Evolutionary conservation across 2,329 filamentous ascomycete genomes (phyloP), one percentile per base, ranked within the genome.

Genomic region (Elsinoe australis): DNA sequence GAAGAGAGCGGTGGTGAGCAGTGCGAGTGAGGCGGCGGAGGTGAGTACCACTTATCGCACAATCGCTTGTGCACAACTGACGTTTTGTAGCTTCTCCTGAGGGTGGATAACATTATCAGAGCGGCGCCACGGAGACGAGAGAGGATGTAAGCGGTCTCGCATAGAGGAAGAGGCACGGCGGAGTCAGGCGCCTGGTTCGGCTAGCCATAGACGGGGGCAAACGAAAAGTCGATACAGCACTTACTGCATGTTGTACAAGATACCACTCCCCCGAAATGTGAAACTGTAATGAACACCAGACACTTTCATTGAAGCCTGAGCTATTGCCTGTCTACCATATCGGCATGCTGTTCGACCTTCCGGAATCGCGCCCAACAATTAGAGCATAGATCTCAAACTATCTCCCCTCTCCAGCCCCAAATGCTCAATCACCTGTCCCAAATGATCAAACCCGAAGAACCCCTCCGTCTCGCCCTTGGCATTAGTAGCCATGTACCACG

Each of bases 91-190:
- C 74, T 96, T 55, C 77, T 98, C 54, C 74, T 98, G 56, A 80
- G 92, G 64, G 92, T 98, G 46, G 92, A 98, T 71, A 92, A 96
- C 68, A 98, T 98, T 66, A 96, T 98, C 65, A 83, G 90, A 53
- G 86, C 87, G 45, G 92, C 92, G 46, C 92, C 92, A 47, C 76
- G 92, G 64, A 81, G 78, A 70, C 76, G 87, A 54, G 85, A 90
- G 67, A 78, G 85, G 59, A 82, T 84, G 75, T 86, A 71, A 71
- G 53, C 8, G 33, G 26, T 24, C 3, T 10, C 24, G 7, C 4
- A n/a, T 26, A 26, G 17, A 15, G 44, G n/a, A n/a, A n/a, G n/a
- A n/a, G n/a, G n/a, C n/a, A n/a, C n/a, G n/a, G n/a, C n/a, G n/a
- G 41, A 21, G 1, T 21, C 22, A 9, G 26, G 36, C 36, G 36